Percentiles rank a stretch among this genome's conserved stretches.
Evolutionary conservation across 2,329 filamentous ascomycete species (phyloP).

Genomic region (Zymoseptoria ardabiliae): DNA sequence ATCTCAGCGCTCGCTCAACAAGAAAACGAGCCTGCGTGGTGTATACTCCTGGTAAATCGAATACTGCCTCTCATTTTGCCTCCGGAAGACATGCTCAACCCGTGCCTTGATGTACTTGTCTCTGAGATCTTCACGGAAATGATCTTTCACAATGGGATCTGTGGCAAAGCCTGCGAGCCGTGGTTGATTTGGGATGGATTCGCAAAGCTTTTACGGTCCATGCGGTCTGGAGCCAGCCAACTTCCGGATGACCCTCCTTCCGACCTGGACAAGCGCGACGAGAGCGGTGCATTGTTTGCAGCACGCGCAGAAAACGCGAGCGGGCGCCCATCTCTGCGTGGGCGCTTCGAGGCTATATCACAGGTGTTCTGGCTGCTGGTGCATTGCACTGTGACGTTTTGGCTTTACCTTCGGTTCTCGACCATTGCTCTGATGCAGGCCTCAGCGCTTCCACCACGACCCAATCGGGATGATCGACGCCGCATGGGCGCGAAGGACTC

Average conservation of each 20-base stretch:
- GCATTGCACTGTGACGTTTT: constrained; percentile 25
- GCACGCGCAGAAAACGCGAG: neutral
- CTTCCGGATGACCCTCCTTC: constrained; percentile 18
- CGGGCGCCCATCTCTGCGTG: neutral
- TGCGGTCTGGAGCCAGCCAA: constrained; percentile 26
- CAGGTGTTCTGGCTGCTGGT: constrained; percentile 12
- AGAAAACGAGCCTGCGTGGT: constrained; percentile 74
- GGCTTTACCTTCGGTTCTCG: constrained; percentile 56
- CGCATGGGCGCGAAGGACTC: neutral
- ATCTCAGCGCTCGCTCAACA: constrained; percentile 48
- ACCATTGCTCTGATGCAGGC: constrained; percentile 59
- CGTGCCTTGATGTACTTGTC: constrained; percentile 73
- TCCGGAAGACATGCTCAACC: constrained; percentile 85
- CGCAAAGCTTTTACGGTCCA: constrained; percentile 56
- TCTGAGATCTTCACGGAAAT: constrained; percentile 84
- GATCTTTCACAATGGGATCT: constrained; percentile 74
- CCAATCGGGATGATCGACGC: constrained; percentile 6
- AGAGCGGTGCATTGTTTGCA: constrained; percentile 46
- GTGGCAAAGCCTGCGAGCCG: constrained; percentile 73
- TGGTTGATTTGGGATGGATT: constrained; percentile 84
- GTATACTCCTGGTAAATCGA: constrained; percentile 78
- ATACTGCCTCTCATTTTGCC: constrained; percentile 77
- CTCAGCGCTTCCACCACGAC: constrained; percentile 57
- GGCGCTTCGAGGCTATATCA: constrained; percentile 14
- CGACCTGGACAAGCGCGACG: constrained; percentile 44